A percentile compares a stretch with the other conserved stretches of the same genome.
These are phyloP conservation scores for Melampsora americana DNA, from an alignment of 1,284 basidiomycete genomes.

Conservation along the genomic window DNA sequence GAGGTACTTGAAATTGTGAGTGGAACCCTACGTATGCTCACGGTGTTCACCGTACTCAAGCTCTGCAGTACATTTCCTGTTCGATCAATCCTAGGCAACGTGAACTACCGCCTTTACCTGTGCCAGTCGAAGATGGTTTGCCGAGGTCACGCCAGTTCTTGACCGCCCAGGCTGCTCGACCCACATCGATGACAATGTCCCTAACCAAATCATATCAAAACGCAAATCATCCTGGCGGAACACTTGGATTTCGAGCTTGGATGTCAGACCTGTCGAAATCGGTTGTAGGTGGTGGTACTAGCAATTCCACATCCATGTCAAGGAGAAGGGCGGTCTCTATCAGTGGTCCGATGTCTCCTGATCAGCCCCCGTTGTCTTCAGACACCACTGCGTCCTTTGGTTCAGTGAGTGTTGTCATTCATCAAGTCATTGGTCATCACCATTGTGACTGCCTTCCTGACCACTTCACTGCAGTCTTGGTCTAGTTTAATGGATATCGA, in stretches of 20 bases:
- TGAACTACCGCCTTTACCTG: neutral
- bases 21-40: neutral
- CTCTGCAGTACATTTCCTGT: neutral
- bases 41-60: neutral
- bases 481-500: constrained; percentile 16
- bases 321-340: neutral
- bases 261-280: constrained; percentile 18
- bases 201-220: neutral
- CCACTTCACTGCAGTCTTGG: constrained; percentile 1
- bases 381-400: neutral
- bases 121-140: neutral
- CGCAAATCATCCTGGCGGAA: neutral
- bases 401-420: neutral
- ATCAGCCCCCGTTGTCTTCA: neutral
- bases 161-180: neutral
- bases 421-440: neutral
- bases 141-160: neutral
- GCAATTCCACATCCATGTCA: neutral
- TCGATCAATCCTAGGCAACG: constrained; percentile 8
- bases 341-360: neutral
- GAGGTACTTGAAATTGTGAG: constrained; percentile 30
- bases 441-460: too few species aligned
- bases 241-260: constrained; percentile 35
- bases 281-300: neutral
- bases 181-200: neutral